Evolutionary conservation across 2,329 filamentous ascomycete genomes (phyloP), one percentile per base, ranked within the genome.

Genomic region (Boeremia exigua): DNA sequence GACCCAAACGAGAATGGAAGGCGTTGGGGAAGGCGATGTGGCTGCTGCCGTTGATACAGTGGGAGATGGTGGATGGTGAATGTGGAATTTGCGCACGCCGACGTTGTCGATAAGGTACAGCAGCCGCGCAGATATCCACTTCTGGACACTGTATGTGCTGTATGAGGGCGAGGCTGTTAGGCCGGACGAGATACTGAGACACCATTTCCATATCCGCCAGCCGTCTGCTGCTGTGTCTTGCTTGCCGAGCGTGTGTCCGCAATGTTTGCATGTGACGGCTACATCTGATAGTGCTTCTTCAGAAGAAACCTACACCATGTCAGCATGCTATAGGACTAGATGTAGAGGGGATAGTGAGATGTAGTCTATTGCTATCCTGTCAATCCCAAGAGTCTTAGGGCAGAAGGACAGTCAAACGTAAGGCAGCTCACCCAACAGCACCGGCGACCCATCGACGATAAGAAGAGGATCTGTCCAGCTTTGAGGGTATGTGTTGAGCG

Each of bases 71-170:
- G 44, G 37, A 14, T 66, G 56, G 36, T 73, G 84, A 1, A 89
- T 79, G 48, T 85, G 56, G 71, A 87, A 86, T 62, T 83, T 82
- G 15, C 84, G 79, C 3, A 82, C 75, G 33, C 82, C 84, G 60
- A 81, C 79, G 53, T 80, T 81, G 23, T 87, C 83, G 36, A 85
- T 81, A 5, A 83, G 72, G 48, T 81, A 80, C 27, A 87, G 75
- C 4, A 88, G 73, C 50, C 83, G 82, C 6, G 82, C 82, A n/a
- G 81, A 79, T 27, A 87, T 76, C 77, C 75, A 84, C 52, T 80
- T 75, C 37, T 68, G 68, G 36, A 53, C 56, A 17, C 51, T 61
- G 56, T 63, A 74, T n/a, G 46, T 67, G 27, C 39, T 59, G 34
- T 57, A 53, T 3, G 14, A 48, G 27, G 58, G 47, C 5, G 48